Percentiles rank a stretch among this genome's conserved stretches.
These are phyloP conservation scores for Isatis lusitanica DNA, from an alignment of 441 rosid genomes.

Conservation along the genomic window DNA sequence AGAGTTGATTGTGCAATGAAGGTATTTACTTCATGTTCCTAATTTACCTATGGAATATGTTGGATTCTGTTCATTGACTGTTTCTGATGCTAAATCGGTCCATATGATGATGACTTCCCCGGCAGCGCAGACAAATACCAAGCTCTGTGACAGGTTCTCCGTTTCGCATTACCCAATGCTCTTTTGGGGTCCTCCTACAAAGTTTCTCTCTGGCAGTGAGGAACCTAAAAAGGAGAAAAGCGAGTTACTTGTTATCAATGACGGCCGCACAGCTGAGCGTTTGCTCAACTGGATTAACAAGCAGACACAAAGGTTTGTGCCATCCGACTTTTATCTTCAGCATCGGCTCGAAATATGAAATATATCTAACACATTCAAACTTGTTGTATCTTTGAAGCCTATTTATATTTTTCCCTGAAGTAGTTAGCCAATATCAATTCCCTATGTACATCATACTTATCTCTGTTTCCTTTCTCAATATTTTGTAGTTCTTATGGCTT, in stretches of 20 bases:
- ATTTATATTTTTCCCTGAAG: slow-evolving; percentile 3
- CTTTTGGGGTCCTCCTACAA: slow-evolving; percentile 79
- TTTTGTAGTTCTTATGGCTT: slow-evolving; percentile 72
- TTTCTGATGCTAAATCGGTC: slow-evolving; percentile 29
- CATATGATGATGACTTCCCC: slow-evolving; percentile 39
- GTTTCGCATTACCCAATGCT: slow-evolving; percentile 87
- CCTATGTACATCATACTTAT: background rate
- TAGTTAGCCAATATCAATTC: background rate
- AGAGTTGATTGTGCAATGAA: slow-evolving; percentile 91
- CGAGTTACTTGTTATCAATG: slow-evolving; percentile 57
- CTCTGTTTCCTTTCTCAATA: slow-evolving; percentile 16
- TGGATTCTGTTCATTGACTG: slow-evolving; percentile 17
- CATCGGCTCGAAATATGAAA: background rate
- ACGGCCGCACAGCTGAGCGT: slow-evolving; percentile 81
- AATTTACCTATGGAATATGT: background rate
- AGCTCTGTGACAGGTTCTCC: slow-evolving; percentile 84
- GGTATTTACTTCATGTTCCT: slow-evolving; percentile 45
- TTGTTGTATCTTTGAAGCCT: background rate
- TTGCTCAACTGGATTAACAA: slow-evolving; percentile 90
- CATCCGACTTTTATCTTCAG: background rate
- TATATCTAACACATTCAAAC: background rate
- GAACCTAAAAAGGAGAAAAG: slow-evolving; percentile 57
- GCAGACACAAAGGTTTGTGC: slow-evolving; percentile 72
- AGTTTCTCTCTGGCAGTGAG: slow-evolving; percentile 61
- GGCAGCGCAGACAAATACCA: slow-evolving; percentile 89